Base-by-base conservation (phyloP, 2,329 filamentous ascomycete genomes). In the Fusarium mangiferae region DNA sequence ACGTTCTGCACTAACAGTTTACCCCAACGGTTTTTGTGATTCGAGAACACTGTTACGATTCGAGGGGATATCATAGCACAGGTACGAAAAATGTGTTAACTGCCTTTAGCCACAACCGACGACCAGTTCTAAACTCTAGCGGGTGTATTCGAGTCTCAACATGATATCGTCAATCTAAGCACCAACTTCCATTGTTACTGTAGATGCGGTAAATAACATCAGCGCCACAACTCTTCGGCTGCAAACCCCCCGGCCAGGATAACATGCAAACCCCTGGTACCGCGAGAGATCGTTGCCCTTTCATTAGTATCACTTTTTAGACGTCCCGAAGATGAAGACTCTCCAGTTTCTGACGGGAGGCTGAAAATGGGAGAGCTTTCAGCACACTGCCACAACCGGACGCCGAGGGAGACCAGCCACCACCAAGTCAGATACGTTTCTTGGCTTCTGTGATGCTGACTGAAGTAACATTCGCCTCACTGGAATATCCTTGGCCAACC, bases 171-270 rank as follows among this genome's bases (percentile, higher is more conserved):
- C 35, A 52, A 52, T 36, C 30, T 26, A 60, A 66, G 44, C 55
- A 48, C 61, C 54, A 66, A 46, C 48, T 44, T 62, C 14, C 26
- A 48, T 30, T 54, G 28, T 30, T 42, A n/a, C 14, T 49, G 42
- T 54, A 59, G 36, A 42, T 52, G 38, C 49, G 56, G 66, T 56
- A 69, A 49, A 68, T 49, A 62, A 64, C 63, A 73, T 59, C 66
- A 65, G 62, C 73, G 70, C 74, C 70, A 75, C 68, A 70, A 63
- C 69, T 55, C 62, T 61, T 73, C 46, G 68, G 68, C 45, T 56
- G 38, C 55, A 46, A 65, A 65, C 58, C 41, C 42, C 68, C 65
- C 54, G 48, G 67, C 30, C 44, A 60, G 51, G 62, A 41, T 39
- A 39, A 57, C 41, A 17, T 48, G 41, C 24, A 39, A 41, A 11